Evolutionary conservation across 1,139 yeast genomes (phyloP).

Genomic region (Pichia sp.): DNA sequence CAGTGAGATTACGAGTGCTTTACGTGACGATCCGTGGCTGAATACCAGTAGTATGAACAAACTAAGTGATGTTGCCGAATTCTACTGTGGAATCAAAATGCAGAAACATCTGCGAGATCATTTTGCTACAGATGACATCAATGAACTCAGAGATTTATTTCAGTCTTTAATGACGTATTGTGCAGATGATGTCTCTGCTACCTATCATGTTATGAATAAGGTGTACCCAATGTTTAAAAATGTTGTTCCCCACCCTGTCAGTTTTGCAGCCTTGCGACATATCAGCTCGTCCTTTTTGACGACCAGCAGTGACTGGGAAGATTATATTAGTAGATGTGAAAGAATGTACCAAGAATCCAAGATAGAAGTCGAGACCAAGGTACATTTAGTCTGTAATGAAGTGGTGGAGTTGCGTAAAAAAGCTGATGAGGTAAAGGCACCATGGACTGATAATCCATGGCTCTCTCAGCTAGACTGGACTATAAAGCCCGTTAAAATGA

Average conservation of each 20-base stretch:
- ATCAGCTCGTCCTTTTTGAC: conserved; percentile 78
- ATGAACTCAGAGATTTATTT: conserved; percentile 50
- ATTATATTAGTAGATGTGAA: conserved; percentile 67
- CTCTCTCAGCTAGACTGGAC: conserved; percentile 85
- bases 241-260: conserved; percentile 88
- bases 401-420: conserved; percentile 32
- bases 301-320: conserved; percentile 65
- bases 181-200: conserved; percentile 73
- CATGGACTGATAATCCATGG: conserved; percentile 69
- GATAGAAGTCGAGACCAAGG: conserved; percentile 46
- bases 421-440: conserved; percentile 27
- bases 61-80: conserved; percentile 68
- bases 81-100: conserved; percentile 67
- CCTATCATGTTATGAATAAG: conserved; percentile 60
- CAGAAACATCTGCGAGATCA: conserved; percentile 60
- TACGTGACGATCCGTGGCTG: conserved; percentile 64
- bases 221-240: conserved; percentile 61
- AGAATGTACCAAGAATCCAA: conserved; percentile 51
- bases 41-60: conserved; percentile 71
- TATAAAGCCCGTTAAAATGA: conserved; percentile 47
- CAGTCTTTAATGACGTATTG: conserved; percentile 66
- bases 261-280: conserved; percentile 79
- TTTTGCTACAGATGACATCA: conserved; percentile 50
- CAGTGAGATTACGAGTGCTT: conserved; percentile 11
- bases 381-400: conserved; percentile 53